Evolutionary conservation across 805 yeast genomes (phyloP), one percentile per base, ranked within the genome.

Genomic region (Ogataea angusta): DNA sequence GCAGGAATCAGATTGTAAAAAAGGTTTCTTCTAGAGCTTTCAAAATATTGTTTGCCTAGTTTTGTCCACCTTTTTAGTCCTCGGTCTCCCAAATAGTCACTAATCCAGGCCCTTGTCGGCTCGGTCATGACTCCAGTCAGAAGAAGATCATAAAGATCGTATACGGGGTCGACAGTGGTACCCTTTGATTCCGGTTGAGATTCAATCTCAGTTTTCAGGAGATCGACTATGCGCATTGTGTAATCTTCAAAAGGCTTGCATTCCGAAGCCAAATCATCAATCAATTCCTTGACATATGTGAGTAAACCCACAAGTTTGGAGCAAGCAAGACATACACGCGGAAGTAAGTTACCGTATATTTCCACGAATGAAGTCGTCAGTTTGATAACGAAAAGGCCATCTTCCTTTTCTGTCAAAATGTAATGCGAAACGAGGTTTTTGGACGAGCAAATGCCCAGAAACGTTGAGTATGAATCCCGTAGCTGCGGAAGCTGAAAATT

Each of bases 61-160:
- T 69, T 71, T 2, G 63, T 61, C 75, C 87, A 75, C 48, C 76
- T 67, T 46, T 73, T 76, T 14, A 76, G 56, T 21, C 85, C 85
- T 46, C 84, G 65, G 46, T 82, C 88, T 0, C 86, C 89, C 24
- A 84, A 63, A 34, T 79, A 76, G 49, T 81, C 80, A 16, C 75
- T 69, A 53, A 85, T 63, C 79, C 80, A 84, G 41, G 76, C 79
- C 43, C 69, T 71, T 2, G 77, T 62, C 1, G 67, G 59, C 10
- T 64, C 67, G 1, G 78, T 69, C 43, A 80, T 66, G 37, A 75
- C 63, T 2, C 84, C 83, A 0, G 85, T 76, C 3, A 79, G 52
- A 2, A 79, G 56, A 16, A 76, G 50, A 36, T 74, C 75, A 40
- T 70, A 69, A 6, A 79, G 54, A 43, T 67, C 69, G 36, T 68